Base-by-base conservation (phyloP, 805 yeast genomes). In the Kluyveromyces nonfermentans region DNA sequence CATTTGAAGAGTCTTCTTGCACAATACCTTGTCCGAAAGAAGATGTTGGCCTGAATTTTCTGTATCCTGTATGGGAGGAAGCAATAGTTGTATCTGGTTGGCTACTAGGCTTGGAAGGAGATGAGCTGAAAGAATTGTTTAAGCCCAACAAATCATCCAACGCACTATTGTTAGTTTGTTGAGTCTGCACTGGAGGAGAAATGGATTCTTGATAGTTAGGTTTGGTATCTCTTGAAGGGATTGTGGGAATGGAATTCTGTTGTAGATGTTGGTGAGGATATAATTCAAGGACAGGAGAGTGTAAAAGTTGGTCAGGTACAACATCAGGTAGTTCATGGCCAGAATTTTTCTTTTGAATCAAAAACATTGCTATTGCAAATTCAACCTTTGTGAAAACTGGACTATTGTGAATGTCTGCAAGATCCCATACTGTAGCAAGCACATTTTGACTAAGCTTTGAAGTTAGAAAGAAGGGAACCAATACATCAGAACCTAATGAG, bases 341-440 rank as follows among this genome's bases (percentile, higher is more conserved):
- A 2, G 84, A 74, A 46, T 89, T 70, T 55, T 77, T 82, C 63
- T 82, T 85, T 64, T 88, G 94, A 7, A 93, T 93, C 51, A 93
- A 74, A 59, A 82, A 90, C 86, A 93, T 82, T 15, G 97, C 97
- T 57, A 93, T 82, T 2, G 94, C 80, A 62, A 93, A 93, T 62
- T 93, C 98, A 50, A 77, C 71, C 55, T 75, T 78, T 40, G 85
- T 73, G 57, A 93, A 87, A 35, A 74, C 74, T 20, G 96, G 97
- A 36, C 85, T 78, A 62, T 87, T 87, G 52, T 85, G 83, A 49
- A 87, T 74, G 61, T 93, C 97, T 8, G 97, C 78, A 52, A 93
- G 71, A 64, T 93, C 98, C 99, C 99, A 93, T 35, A 90, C 80
- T 19, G 78, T 68, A 1, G 97, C 98, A 49, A 93, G 73, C 17